phyloP scores from a whole-genome alignment of 1,284 basidiomycete species.

The Exsudoporus floridanus region DNA sequence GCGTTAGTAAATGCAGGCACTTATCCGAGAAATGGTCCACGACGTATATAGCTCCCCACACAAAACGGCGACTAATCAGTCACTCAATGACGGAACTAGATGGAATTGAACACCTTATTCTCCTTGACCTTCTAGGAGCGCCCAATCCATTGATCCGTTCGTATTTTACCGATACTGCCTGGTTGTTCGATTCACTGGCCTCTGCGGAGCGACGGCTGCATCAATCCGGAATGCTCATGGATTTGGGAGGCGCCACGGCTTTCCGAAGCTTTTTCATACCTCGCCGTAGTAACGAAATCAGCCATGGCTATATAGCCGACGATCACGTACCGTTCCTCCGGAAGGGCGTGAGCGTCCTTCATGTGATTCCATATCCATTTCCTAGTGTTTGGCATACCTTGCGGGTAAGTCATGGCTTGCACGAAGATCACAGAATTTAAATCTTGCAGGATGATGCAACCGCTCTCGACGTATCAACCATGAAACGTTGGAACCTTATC shows the following conservation, averaged over 20 bases:
- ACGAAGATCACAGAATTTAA: not conserved
- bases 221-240: slow-evolving; percentile 53
- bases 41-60: slow-evolving; percentile 61
- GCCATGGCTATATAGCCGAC: slow-evolving; percentile 77
- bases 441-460: slow-evolving; percentile 77
- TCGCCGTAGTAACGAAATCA: slow-evolving; percentile 41
- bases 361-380: slow-evolving; percentile 90
- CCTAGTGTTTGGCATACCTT: slow-evolving; percentile 91
- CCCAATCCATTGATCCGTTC: slow-evolving; percentile 69
- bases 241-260: slow-evolving; percentile 38
- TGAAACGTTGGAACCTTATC: slow-evolving; percentile 88
- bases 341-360: slow-evolving; percentile 85
- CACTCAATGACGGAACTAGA: slow-evolving; percentile 62
- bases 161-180: slow-evolving; percentile 86
- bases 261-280: slow-evolving; percentile 65
- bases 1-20: slow-evolving; percentile 52
- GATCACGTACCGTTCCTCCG: slow-evolving; percentile 93
- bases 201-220: slow-evolving; percentile 68
- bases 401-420: slow-evolving; percentile 45
- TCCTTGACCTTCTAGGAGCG: slow-evolving; percentile 87
- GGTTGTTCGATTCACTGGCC: slow-evolving; percentile 80
- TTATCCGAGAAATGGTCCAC: slow-evolving; percentile 81
- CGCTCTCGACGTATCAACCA: slow-evolving; percentile 82
- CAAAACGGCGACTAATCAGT: slow-evolving; percentile 59
- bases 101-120: slow-evolving; percentile 84